Evolutionary conservation across 306 rosid species (phyloP), one percentile per base, ranked within the genome.

Genomic region (Begonia peltatifolia): DNA sequence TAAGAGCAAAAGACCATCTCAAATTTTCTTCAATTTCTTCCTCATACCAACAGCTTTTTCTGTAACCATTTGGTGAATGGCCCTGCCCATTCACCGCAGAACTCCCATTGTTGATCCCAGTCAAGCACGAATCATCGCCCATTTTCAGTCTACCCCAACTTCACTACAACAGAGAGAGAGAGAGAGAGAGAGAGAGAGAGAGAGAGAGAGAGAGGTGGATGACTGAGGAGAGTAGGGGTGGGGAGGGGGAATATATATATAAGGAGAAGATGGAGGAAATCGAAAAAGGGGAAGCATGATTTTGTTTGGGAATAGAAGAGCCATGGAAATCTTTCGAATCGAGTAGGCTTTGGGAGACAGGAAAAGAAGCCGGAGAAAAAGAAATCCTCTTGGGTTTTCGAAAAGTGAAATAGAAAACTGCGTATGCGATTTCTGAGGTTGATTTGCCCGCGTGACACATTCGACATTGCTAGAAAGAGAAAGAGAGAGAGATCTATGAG

Each of bases 31-130:
- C 97, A 56, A 84, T 89, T 75, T 89, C 97, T 65, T 89, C 95
- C 65, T 89, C 97, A 49, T 89, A 89, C 97, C 97, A 89, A 64
- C 97, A 89, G 58, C 97, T 84, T 61, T 84, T 89, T 60, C 97
- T 70, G 47, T 84, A 84, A 53, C 97, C 97, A 82, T 76, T 84
- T 9, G 72, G 78, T 0, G 90, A 55, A 59, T 78, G 76, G 30
- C 43, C 65, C 63, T 82, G 78, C 23, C 76, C 87, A 64, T 69
- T 70, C 53, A 66, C 83, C 50, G 71, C 84, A 60, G 48, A 3
- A 10, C 66, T 76, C 20, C 82, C 87, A 69, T 80, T 78, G 63
- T 53, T 55, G 58, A 56, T 66, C 22, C 82, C 82, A 73, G 71
- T 84, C 56, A 77, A 54, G 68, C 72, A 66, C 62, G 90, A 80